phyloP scores from a whole-genome alignment of 2,329 filamentous ascomycete genomes.

The Neurospora crassa region DNA sequence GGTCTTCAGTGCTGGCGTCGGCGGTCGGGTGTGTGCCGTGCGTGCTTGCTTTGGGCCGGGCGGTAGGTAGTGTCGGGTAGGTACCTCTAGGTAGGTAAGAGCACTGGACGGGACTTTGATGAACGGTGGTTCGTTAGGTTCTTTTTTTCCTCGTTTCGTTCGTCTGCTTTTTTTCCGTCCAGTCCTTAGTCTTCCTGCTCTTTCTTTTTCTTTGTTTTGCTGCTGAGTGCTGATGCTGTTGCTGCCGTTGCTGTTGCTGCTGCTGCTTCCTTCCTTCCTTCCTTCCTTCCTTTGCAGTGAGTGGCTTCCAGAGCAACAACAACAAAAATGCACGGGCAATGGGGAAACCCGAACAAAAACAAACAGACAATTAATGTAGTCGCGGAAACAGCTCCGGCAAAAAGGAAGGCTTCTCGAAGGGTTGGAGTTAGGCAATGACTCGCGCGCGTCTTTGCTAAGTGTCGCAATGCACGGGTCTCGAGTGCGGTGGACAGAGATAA shows the following conservation, averaged over 20 bases:
- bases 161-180: not conserved
- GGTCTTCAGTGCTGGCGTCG: not conserved
- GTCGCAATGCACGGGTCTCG: not conserved
- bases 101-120: not conserved
- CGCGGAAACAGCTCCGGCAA: not conserved
- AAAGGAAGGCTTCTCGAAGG: not conserved
- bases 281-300: not conserved
- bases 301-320: not conserved
- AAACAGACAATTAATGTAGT: not conserved
- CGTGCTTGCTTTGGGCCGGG: not conserved
- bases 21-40: not conserved
- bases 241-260: not conserved
- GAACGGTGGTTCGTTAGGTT: not conserved
- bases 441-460: not conserved
- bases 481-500: not conserved
- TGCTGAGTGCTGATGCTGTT: not conserved
- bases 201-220: not conserved
- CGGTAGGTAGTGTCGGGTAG: no score
- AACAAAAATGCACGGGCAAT: not conserved
- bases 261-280: not conserved
- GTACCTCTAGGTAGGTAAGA: not conserved
- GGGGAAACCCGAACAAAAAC: not conserved
- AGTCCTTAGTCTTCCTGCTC: not conserved
- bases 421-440: not conserved
- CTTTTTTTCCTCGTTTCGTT: not conserved